Evolutionary conservation across 495 filamentous ascomycete species (phyloP), one percentile per base, ranked within the genome.

Genomic region (Cercophora sp.): DNA sequence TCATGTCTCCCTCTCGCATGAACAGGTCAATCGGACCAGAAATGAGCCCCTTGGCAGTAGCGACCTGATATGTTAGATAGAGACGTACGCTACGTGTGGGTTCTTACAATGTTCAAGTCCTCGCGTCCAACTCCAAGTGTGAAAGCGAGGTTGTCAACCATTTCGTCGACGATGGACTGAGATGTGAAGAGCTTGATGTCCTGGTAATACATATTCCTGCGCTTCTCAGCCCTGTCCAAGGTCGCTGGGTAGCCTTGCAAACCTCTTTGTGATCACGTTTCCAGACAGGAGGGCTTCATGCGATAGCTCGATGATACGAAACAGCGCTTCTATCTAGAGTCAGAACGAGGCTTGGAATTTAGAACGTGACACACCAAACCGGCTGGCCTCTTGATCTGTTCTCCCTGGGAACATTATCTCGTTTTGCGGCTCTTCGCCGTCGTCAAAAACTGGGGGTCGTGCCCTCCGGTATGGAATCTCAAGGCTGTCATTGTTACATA

Each of bases 141-240:
- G 52, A 79, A 85, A 0, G 92, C 89, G 37, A 98, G 70, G 55
- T 91, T 88, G 60, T 98, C 91, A 2, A 97, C 77, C 52, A 91
- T 80, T 1, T 70, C 68, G 59, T 97, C 84, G 0, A 97, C 89
- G 4, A 84, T 78, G 13, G 60, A 59, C 60, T 97, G 94, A 22
- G 75, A 86, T 32, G 76, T 76, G 66, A 96, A 98, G 1, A 93
- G 78, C 34, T 81, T 78, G 0, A 87, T 84, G 58, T 96, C 81
- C 49, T 86, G 85, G 64, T 98, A 98, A 68, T 88, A 98, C 11
- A 98, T 88, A 54, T 93, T 90, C 59, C 93, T 95, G 49, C 3
- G n/a, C 8, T 13, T 6, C 27, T 41, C 3, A 43, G 34, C 24
- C 16, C 15, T 3, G 11, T 13, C 2, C n/a, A 49, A n/a, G 10